Conservation (phyloP, 805 yeast genomes). For the Spencermartinsiella europaea region DNA sequence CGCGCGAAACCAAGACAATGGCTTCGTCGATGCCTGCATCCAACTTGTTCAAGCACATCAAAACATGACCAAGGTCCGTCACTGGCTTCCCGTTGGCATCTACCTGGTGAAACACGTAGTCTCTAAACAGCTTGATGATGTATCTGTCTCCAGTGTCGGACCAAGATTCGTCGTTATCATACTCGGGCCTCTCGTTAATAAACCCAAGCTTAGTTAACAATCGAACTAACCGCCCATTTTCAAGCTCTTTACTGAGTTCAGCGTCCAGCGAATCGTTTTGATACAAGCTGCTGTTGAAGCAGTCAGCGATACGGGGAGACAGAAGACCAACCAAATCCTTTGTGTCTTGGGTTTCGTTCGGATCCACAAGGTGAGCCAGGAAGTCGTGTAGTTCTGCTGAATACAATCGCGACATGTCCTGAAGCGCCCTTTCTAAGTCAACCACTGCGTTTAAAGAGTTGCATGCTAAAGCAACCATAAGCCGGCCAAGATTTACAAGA, state of each 20-base stretch:
- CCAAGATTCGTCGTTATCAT: constrained; percentile 53
- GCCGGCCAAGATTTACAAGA: constrained; percentile 50
- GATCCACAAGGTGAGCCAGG: constrained; percentile 21
- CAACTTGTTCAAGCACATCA: constrained; percentile 74
- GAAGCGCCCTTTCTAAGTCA: constrained; percentile 12
- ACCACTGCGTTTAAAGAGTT: constrained; percentile 16
- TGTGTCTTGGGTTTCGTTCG: constrained; percentile 3
- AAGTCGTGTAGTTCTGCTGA: constrained; percentile 16
- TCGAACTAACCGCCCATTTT: constrained; percentile 82
- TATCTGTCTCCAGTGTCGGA: constrained; percentile 72
- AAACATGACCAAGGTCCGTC: constrained; percentile 75
- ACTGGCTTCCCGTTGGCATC: constrained; percentile 74
- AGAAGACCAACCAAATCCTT: constrained; percentile 12
- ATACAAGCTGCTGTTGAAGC: constrained; percentile 19
- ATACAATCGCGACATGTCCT: constrained; percentile 26
- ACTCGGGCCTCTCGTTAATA: constrained; percentile 69
- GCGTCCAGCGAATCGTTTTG: constrained; percentile 29
- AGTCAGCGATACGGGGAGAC: constrained; percentile 21
- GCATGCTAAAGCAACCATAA: constrained; percentile 52
- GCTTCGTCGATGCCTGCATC: constrained; percentile 90
- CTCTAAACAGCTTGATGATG: constrained; percentile 68
- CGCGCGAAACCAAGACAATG: constrained; percentile 71
- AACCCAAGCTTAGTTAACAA: constrained; percentile 76
- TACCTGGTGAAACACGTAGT: constrained; percentile 78
- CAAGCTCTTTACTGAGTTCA: constrained; percentile 62